Percentiles rank a stretch among this genome's conserved stretches.
Evolutionary conservation across 2,329 filamentous ascomycete species (phyloP).

Genomic region (Talaromyces sp.): DNA sequence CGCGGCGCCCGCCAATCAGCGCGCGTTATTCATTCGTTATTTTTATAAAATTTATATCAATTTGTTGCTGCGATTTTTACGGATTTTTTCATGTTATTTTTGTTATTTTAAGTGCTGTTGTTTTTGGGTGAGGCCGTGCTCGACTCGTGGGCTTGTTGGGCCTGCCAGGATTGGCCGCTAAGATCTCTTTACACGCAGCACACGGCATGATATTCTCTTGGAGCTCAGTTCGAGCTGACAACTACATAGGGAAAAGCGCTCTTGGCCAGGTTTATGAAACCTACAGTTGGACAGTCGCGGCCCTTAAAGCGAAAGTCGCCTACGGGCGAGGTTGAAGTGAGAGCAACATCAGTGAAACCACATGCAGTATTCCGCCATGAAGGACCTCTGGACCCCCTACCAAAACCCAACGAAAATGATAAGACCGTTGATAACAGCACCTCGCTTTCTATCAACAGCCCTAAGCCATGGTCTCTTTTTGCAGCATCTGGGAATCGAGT

Average conservation of each 20-base stretch:
- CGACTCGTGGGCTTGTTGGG: background rate
- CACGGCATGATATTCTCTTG: background rate
- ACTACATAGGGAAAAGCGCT: background rate
- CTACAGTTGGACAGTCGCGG: background rate
- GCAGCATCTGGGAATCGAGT: background rate
- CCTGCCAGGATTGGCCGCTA: background rate
- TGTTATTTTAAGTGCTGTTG: constrained; percentile 14
- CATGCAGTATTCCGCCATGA: background rate
- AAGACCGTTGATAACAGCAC: background rate
- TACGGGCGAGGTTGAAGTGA: background rate
- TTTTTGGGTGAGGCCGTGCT: background rate
- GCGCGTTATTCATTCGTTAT: background rate
- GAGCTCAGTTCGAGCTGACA: background rate
- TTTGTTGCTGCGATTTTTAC: background rate
- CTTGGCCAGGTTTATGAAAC: background rate
- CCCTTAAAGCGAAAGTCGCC: constrained; percentile 13
- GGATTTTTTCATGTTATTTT: constrained; percentile 13
- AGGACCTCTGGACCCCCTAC: background rate
- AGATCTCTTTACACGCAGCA: background rate
- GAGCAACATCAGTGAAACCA: background rate
- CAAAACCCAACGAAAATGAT: background rate
- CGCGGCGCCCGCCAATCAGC: background rate
- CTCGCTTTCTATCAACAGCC: background rate
- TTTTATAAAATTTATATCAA: background rate
- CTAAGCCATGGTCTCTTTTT: background rate